Conservation (phyloP, 2,329 filamentous ascomycete genomes). For the Sclerotinia minor region DNA sequence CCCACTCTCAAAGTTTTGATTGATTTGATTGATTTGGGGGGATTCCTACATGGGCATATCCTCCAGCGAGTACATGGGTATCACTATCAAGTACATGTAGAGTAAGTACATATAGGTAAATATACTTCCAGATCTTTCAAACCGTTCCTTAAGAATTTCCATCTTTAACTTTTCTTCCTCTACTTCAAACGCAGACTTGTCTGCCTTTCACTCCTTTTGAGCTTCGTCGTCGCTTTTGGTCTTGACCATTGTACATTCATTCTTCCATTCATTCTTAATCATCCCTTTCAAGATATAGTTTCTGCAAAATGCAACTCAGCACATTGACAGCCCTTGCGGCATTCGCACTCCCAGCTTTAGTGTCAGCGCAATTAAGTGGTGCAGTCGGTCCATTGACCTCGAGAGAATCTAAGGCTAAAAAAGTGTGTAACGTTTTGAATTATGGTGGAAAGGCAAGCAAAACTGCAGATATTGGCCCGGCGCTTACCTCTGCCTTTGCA, state of each 20-base stretch:
- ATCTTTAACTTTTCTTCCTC: conserved; percentile 17
- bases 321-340: conserved; percentile 26
- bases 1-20: not conserved
- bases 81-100: no score
- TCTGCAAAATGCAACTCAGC: conserved; percentile 29
- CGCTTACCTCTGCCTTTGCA: conserved; percentile 50
- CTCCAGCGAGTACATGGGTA: not conserved
- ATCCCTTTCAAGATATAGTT: not conserved
- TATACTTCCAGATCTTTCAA: conserved; percentile 1
- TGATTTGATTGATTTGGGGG: not conserved
- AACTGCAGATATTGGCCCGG: conserved; percentile 52
- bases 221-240: not conserved
- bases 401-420: conserved; percentile 45
- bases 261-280: not conserved
- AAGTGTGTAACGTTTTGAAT: conserved; percentile 53
- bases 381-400: conserved; percentile 49
- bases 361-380: conserved; percentile 45
- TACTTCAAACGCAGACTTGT: conserved; percentile 4
- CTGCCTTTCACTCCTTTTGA: conserved; percentile 20
- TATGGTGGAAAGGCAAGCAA: conserved; percentile 55
- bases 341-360: conserved; percentile 31
- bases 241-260: conserved; percentile 15
- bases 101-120: not conserved
- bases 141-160: not conserved
- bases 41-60: not conserved